Conservation (phyloP, 2,329 filamentous ascomycete species). For the Parastagonospora avenae region DNA sequence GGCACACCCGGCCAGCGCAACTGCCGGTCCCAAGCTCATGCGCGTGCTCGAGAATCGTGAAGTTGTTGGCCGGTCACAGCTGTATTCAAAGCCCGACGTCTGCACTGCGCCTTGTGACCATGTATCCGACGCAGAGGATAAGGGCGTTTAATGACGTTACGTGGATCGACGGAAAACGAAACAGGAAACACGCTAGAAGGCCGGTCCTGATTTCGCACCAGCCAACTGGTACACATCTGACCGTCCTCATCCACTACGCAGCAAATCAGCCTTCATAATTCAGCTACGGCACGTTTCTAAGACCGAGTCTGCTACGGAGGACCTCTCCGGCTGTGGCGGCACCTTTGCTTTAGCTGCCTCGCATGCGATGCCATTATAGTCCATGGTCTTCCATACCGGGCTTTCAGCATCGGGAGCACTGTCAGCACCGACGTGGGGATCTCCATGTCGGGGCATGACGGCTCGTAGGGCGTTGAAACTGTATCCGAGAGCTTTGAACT, state of each 20-base stretch:
- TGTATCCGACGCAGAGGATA: slow-evolving; percentile 5
- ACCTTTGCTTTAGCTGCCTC: slow-evolving; percentile 1
- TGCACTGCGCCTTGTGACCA: slow-evolving; percentile 9
- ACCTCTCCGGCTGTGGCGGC: slow-evolving; percentile 11
- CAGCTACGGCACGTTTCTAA: slow-evolving; percentile 11
- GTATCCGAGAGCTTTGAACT: background rate
- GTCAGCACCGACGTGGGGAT: background rate
- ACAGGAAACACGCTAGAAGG: slow-evolving; percentile 15
- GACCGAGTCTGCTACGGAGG: slow-evolving; percentile 7
- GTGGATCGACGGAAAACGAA: slow-evolving; percentile 2
- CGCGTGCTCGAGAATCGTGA: background rate
- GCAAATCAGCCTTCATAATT: background rate
- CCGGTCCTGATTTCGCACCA: background rate
- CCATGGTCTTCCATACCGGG: background rate
- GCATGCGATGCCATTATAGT: slow-evolving; percentile 8
- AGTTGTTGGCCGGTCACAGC: background rate
- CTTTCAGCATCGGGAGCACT: slow-evolving; percentile 2
- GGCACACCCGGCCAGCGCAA: background rate
- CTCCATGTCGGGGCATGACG: background rate
- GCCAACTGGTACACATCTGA: slow-evolving; percentile 10
- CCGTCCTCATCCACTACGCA: slow-evolving; percentile 4
- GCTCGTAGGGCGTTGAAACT: background rate
- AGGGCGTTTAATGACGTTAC: slow-evolving; percentile 9
- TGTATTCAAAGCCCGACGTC: background rate
- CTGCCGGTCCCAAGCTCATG: background rate